Evolutionary conservation across 305 asterid species (phyloP).

Genomic region (Ajuga reptans): DNA sequence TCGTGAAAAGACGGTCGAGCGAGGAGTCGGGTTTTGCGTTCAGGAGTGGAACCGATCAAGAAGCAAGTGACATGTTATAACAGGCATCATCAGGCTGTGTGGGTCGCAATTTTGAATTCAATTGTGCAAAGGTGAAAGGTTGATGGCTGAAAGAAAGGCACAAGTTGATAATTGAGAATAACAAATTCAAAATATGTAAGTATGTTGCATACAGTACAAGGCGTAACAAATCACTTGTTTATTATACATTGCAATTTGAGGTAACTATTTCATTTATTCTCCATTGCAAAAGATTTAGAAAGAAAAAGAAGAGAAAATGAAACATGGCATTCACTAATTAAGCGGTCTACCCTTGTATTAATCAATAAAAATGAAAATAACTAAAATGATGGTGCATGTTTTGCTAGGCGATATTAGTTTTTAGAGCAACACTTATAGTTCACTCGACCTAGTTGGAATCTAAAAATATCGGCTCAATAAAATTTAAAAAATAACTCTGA

Average conservation of each 20-base stretch:
- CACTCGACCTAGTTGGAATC: too few relatives aligned
- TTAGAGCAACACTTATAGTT: too few relatives aligned
- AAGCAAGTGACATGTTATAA: slow-evolving; percentile 49
- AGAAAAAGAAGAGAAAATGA: too few relatives aligned
- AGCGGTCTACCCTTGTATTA: too few relatives aligned
- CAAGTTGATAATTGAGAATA: too few relatives aligned
- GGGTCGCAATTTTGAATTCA: slow-evolving; percentile 42
- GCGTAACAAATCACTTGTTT: not conserved
- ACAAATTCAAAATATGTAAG: slow-evolving; percentile 22
- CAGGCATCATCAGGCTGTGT: slow-evolving; percentile 20
- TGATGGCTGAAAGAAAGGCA: too few relatives aligned
- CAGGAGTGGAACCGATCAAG: slow-evolving; percentile 70
- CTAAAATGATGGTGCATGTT: too few relatives aligned
- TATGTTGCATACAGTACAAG: slow-evolving; percentile 15
- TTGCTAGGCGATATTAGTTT: too few relatives aligned
- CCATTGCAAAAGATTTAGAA: not conserved
- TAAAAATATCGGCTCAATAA: too few relatives aligned
- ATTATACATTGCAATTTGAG: not conserved
- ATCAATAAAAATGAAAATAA: too few relatives aligned
- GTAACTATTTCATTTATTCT: slow-evolving; percentile 17
- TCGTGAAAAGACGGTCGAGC: slow-evolving; percentile 52
- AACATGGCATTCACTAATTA: too few relatives aligned
- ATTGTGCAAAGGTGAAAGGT: slow-evolving; percentile 31
- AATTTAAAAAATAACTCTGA: too few relatives aligned
- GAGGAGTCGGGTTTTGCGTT: slow-evolving; percentile 69